Evolutionary conservation across 768 basidiomycete genomes (phyloP).

Genomic region (Auriscalpium orientale): DNA sequence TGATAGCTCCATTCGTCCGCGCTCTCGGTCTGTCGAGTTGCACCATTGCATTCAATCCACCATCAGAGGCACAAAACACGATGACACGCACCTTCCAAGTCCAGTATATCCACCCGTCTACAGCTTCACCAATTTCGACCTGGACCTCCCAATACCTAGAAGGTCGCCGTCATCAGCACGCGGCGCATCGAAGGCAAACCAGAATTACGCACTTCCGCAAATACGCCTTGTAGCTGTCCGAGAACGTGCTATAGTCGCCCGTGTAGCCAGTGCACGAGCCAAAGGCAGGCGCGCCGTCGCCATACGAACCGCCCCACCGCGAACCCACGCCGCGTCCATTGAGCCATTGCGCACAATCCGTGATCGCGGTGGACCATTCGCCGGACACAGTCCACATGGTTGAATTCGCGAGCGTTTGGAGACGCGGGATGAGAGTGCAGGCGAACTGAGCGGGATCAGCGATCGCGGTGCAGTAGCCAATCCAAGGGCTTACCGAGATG

Average conservation of each 20-base stretch:
- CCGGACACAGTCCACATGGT: slow-evolving; percentile 73
- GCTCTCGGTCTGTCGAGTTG: slow-evolving; percentile 42
- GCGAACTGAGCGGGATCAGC: slow-evolving; percentile 34
- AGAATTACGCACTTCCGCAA: slow-evolving; percentile 43
- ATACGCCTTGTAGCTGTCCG: slow-evolving; percentile 53
- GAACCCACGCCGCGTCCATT: slow-evolving; percentile 70
- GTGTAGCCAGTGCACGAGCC: slow-evolving; percentile 60
- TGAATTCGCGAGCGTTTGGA: slow-evolving; percentile 38
- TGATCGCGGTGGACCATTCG: slow-evolving; percentile 71
- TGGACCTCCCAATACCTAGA: slow-evolving; percentile 75
- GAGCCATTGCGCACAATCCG: slow-evolving; percentile 73
- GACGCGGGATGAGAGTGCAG: slow-evolving; percentile 38
- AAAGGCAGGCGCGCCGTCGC: slow-evolving; percentile 36
- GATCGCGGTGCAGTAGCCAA: not conserved
- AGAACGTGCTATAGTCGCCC: slow-evolving; percentile 51
- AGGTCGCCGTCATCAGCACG: not conserved
- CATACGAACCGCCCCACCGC: slow-evolving; percentile 58
- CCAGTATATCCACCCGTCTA: slow-evolving; percentile 71
- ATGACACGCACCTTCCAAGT: slow-evolving; percentile 60
- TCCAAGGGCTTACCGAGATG: slow-evolving; percentile 34
- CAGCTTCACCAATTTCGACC: slow-evolving; percentile 61
- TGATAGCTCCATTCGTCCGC: slow-evolving; percentile 75
- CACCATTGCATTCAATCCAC: not conserved
- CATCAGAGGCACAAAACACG: not conserved
- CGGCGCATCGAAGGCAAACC: slow-evolving; percentile 3